Evolutionary conservation across 495 filamentous ascomycete species (phyloP), one percentile per base, ranked within the genome.

Genomic region (Penicillium alfredii): DNA sequence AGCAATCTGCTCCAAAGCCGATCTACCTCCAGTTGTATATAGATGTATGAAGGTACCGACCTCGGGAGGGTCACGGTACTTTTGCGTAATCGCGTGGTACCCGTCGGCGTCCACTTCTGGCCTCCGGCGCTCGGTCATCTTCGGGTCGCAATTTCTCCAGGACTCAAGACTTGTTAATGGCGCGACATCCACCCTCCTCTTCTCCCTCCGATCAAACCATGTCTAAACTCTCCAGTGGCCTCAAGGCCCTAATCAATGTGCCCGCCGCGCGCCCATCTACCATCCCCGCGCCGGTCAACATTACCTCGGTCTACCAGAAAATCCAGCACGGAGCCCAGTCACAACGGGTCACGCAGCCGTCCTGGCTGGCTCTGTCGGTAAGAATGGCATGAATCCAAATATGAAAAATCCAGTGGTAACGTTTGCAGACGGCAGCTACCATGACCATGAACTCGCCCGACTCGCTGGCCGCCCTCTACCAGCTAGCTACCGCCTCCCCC

Each of bases 371-470:
- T n/a, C 55, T 83, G 19, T 77, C 80, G 14, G 80, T 82, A 45
- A 11, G 68, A 60, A n/a, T n/a, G n/a, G n/a, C n/a, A n/a, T n/a
- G n/a, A n/a, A n/a, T 28, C 21, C 19, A 11, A 35, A 17, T 12
- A 24, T 30, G 2, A 12, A 14, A 35, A 40, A 35, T 36, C 24
- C n/a, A n/a, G 44, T 24, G 55, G 27, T 12, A 30, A 27, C 15
- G 2, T 11, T 43, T 20, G 6, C 33, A 83, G 76, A 80, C 81
- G 2, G 81, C 79, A 23, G 77, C 78, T 19, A 84, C 81, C n/a
- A 77, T 82, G 63, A 85, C 81, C 1, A 71, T 85, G 69, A 85
- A 85, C 60, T 83, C 78, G 4, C 81, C 80, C 5, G 78, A 80
- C 27, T 77, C 78, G 18, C 66, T 84, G 36, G 55, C 71, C 1